A percentile compares a stretch with the other conserved stretches of the same genome.
Conservation (phyloP, 192 early-diverging fungal species). For the Blastocladiella britannica region DNA sequence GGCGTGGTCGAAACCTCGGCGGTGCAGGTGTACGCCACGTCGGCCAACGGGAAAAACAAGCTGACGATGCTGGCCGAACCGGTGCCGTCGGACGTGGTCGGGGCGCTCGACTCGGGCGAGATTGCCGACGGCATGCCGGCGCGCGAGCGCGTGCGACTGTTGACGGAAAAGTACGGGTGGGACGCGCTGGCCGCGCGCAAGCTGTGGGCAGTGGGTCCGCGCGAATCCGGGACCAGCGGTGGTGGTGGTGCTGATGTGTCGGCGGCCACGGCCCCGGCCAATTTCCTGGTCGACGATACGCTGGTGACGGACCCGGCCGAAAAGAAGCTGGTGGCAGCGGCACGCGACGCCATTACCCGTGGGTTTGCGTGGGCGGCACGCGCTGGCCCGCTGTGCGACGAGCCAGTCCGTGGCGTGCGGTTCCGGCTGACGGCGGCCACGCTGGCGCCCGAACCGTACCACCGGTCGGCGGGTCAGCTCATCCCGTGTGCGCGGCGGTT, state of each 20-base stretch:
- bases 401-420: constrained; percentile 89
- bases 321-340: constrained; percentile 50
- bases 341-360: constrained; percentile 71
- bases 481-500: constrained; percentile 92
- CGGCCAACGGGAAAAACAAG: constrained; percentile 97
- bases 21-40: constrained; percentile 89
- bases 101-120: constrained; percentile 68
- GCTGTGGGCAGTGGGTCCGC: constrained; percentile 97
- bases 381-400: constrained; percentile 91
- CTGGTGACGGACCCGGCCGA: constrained; percentile 76
- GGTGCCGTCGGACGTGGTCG: constrained; percentile 69
- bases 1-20: constrained; percentile 85
- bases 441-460: constrained; percentile 66
- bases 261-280: too few species aligned
- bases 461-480: constrained; percentile 85
- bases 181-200: constrained; percentile 79
- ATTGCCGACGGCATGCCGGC: constrained; percentile 54
- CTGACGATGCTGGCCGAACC: constrained; percentile 90
- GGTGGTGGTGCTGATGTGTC: too few species aligned
- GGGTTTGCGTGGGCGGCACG: constrained; percentile 96
- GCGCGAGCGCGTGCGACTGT: constrained; percentile 50
- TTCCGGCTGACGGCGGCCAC: constrained; percentile 78
- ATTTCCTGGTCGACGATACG: constrained; percentile 90
- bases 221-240: constrained; percentile 61
- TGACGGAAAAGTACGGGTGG: constrained; percentile 77